Evolutionary conservation across 1,139 yeast genomes (phyloP).

Genomic region (Suhomyces anneliseae): DNA sequence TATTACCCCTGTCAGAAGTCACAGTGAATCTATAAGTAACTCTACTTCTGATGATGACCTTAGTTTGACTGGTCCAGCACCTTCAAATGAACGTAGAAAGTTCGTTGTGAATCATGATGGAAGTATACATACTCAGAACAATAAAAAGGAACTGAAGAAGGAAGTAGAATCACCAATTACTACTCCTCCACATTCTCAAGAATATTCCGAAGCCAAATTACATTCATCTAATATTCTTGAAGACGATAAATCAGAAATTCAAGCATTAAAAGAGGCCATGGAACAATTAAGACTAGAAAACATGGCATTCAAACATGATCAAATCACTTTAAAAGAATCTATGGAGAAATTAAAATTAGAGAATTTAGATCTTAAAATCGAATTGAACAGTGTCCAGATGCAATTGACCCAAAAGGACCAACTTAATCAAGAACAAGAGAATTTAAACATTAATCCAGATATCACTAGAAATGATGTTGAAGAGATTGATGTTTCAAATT

Average conservation of each 20-base stretch:
- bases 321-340: constrained; percentile 9
- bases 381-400: constrained; percentile 18
- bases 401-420: constrained; percentile 13
- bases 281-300: constrained; percentile 16
- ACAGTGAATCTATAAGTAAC: constrained; percentile 8
- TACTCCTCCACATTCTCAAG: constrained; percentile 29
- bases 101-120: constrained; percentile 12
- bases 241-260: constrained; percentile 2
- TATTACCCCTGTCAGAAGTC: constrained; percentile 12
- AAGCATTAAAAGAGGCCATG: constrained; percentile 11
- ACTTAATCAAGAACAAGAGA: constrained; percentile 6
- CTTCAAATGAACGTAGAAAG: constrained; percentile 5
- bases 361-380: constrained; percentile 17
- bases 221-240: neutral
- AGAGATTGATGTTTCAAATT: constrained; percentile 2
- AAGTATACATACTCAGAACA: constrained; percentile 8
- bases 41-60: constrained; percentile 11
- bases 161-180: constrained; percentile 21
- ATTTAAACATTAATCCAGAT: constrained; percentile 1
- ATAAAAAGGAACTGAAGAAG: neutral
- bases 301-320: constrained; percentile 5
- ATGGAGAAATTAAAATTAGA: constrained; percentile 15
- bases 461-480: neutral
- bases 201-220: constrained; percentile 12
- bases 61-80: constrained; percentile 10